Percentiles rank a stretch among this genome's conserved stretches.
Evolutionary conservation across 2,329 filamentous ascomycete species (phyloP).

Genomic region (Penicillium sp.): DNA sequence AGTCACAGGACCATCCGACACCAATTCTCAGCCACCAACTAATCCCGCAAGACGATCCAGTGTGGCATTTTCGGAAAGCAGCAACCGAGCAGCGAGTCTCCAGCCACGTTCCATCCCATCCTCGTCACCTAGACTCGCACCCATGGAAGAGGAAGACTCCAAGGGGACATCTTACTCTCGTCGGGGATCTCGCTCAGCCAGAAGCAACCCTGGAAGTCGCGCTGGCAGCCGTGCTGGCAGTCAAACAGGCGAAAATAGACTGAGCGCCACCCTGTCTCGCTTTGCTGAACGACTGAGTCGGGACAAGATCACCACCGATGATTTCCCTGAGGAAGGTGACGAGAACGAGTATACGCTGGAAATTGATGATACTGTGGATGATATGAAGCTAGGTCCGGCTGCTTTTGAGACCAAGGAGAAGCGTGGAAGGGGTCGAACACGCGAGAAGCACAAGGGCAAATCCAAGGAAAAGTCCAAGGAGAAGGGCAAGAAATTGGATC

Average conservation of each 20-base stretch:
- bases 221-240: conserved; percentile 38
- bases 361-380: conserved; percentile 17
- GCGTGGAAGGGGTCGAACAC: conserved; percentile 19
- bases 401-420: conserved; percentile 27
- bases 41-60: conserved; percentile 27
- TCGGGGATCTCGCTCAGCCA: conserved; percentile 30
- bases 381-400: conserved; percentile 14
- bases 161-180: conserved; percentile 29
- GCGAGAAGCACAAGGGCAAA: conserved; percentile 27
- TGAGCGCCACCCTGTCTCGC: conserved; percentile 39
- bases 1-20: conserved; percentile 32
- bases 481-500: conserved; percentile 40
- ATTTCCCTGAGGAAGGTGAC: conserved; percentile 25
- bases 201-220: conserved; percentile 37
- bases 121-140: conserved; percentile 25
- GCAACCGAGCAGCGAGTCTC: conserved; percentile 8
- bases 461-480: conserved; percentile 37
- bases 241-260: conserved; percentile 37
- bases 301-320: conserved; percentile 33
- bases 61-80: conserved; percentile 30
- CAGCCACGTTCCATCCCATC: conserved; percentile 26
- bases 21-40: conserved; percentile 16
- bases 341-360: conserved; percentile 27
- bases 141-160: conserved; percentile 27
- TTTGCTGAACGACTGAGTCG: conserved; percentile 34